A percentile compares a stretch with the other conserved stretches of the same genome.
These are phyloP conservation scores for Aplosporella prunicola DNA, from an alignment of 2,329 filamentous ascomycete genomes.

Conservation along the genomic window DNA sequence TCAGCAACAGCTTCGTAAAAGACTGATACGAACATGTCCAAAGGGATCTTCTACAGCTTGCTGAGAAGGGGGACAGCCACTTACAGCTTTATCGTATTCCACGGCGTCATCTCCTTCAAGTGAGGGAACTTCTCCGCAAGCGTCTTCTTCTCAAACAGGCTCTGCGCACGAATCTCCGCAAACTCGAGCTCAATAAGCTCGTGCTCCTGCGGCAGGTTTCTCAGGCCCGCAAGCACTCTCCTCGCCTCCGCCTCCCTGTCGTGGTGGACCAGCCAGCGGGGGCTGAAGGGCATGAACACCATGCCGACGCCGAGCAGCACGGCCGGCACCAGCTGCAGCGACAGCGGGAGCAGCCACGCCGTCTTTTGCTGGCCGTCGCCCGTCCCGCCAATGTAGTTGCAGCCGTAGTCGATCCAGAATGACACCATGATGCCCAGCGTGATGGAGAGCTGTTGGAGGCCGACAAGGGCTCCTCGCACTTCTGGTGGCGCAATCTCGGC, in stretches of 20 bases:
- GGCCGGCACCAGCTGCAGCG: constrained; percentile 60
- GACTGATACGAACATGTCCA: no score
- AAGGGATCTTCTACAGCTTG: no score
- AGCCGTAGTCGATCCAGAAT: constrained; percentile 49
- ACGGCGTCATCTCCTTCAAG: constrained; percentile 48
- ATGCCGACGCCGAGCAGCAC: constrained; percentile 59
- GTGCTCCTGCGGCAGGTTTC: constrained; percentile 51
- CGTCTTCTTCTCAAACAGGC: constrained; percentile 65
- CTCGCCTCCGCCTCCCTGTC: constrained; percentile 59
- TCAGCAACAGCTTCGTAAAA: constrained; percentile 7
- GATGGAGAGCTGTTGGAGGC: constrained; percentile 54
- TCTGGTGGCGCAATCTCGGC: constrained; percentile 46
- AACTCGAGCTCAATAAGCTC: constrained; percentile 66
- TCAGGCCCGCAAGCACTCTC: constrained; percentile 52
- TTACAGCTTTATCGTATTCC: constrained; percentile 42
- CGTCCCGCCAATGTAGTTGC: constrained; percentile 47
- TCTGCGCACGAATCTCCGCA: constrained; percentile 74
- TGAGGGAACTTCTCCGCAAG: constrained; percentile 59
- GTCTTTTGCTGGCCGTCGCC: constrained; percentile 50
- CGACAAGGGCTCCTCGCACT: constrained; percentile 56
- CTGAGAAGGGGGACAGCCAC: neutral
- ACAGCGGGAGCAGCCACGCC: constrained; percentile 66
- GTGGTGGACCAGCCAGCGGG: constrained; percentile 66
- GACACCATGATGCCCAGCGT: constrained; percentile 42
- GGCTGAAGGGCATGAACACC: constrained; percentile 71